Percentiles rank a stretch among this genome's conserved stretches.
These are phyloP conservation scores for Anethum foeniculum DNA, from an alignment of 140 eudicot genomes.

Conservation along the genomic window DNA sequence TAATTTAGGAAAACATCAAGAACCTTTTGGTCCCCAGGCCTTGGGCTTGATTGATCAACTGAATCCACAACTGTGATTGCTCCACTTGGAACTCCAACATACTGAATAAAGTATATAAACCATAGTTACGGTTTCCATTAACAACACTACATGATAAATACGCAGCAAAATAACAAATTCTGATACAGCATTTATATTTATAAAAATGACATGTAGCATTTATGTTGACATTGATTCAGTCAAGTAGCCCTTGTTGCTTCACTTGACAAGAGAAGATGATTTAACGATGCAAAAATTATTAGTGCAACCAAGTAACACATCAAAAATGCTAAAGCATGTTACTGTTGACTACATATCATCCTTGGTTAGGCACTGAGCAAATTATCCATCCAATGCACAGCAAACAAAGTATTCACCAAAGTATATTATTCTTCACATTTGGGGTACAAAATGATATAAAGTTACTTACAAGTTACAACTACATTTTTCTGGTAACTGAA, in stretches of 20 bases:
- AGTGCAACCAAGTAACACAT: background rate
- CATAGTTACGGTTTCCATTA: background rate
- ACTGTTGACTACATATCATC: background rate
- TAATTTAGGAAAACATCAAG: background rate
- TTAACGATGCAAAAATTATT: background rate
- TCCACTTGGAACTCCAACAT: slow-evolving; percentile 45
- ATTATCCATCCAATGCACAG: background rate
- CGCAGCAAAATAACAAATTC: background rate
- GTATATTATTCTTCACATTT: background rate
- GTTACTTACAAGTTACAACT: background rate
- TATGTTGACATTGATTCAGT: background rate
- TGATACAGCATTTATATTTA: background rate
- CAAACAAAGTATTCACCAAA: background rate
- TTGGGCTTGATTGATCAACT: slow-evolving; percentile 49
- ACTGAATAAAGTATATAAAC: slow-evolving; percentile 20
- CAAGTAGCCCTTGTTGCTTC: background rate
- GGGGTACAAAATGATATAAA: background rate
- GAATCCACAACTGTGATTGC: slow-evolving; percentile 59
- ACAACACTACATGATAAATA: background rate
- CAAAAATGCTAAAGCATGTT: background rate
- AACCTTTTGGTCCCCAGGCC: slow-evolving; percentile 80
- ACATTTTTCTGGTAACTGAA: background rate
- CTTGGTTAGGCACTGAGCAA: background rate
- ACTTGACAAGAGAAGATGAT: background rate
- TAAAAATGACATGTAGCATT: background rate